Base-by-base conservation (phyloP, 495 filamentous ascomycete species). In the Neurospora sp. region DNA sequence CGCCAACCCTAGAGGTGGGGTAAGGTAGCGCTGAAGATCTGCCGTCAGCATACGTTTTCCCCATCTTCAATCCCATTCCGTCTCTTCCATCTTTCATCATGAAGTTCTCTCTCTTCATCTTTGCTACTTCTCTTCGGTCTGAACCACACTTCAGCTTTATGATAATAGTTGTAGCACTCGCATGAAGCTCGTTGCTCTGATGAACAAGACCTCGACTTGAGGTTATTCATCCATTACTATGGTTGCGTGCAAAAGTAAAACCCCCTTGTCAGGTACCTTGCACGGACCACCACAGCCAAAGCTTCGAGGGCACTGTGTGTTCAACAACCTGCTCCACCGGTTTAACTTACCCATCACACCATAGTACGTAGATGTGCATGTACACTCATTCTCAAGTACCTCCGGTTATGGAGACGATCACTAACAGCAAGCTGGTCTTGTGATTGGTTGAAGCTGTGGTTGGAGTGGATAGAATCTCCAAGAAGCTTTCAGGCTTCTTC, bases 381-480 rank as follows among this genome's bases (percentile, higher is more conserved):
- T 65, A 65, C 14, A 65, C 3, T 37, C 0, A 35, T 14, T 35
- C 1, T 27, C 2, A 35, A 65, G 53, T 65, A 37, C 31, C 53
- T 65, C 27, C 12, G 53, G 53, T 65, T 65, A 65, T 65, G 53
- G 53, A 35, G 53, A 65, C 2, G 27, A 35, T 65, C 53, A 65
- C 27, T 65, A 65, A 65, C 53, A 65, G 53, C 53, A 18, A 35
- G 0, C 1, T 6, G 27, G 27, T 65, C 53, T 18, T 35, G 22
- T 65, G 27, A 65, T 65, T 65, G 53, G 53, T 5, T 35, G 14
- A 65, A 18, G 12, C 22, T 61, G 12, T 61, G 53, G 20, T 4
- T 61, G n/a, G 27, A 35, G 53, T 65, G 53, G 53, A 72, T 79
- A 74, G 78, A 80, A 80, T 39, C 78, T 74, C n/a, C 69, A 73